Evolutionary conservation across 805 yeast genomes (phyloP).

Genomic region (Blastobotrys chiropterorum): DNA sequence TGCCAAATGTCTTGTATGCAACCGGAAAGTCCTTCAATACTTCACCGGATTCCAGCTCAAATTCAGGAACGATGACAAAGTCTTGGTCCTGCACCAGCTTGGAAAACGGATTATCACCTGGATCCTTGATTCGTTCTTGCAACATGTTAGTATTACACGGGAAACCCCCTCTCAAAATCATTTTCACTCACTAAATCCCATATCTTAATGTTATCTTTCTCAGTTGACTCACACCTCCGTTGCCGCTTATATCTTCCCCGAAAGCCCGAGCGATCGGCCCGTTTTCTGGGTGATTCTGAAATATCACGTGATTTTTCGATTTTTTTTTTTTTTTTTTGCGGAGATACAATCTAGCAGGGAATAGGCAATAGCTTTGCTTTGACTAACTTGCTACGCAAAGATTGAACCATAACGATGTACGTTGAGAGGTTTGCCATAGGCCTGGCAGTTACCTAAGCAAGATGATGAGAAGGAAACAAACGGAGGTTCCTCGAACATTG

Average conservation of each 20-base stretch:
- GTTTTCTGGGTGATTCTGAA: background rate
- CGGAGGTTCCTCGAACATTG: too few species aligned
- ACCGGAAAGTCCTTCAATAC: constrained; percentile 68
- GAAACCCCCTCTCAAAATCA: background rate
- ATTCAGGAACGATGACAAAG: constrained; percentile 69
- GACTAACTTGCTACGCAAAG: background rate
- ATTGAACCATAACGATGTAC: background rate
- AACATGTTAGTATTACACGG: background rate
- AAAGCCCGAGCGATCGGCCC: background rate
- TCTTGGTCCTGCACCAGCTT: constrained; percentile 69
- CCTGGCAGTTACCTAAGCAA: too few species aligned
- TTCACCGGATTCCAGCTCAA: constrained; percentile 78
- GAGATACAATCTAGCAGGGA: too few species aligned
- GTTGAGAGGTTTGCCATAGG: too few species aligned
- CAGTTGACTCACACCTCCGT: background rate
- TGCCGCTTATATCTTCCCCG: background rate
- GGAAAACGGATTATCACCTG: constrained; percentile 54
- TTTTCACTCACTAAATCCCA: background rate
- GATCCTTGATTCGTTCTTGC: constrained; percentile 9
- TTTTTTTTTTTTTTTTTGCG: too few species aligned
- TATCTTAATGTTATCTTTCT: background rate
- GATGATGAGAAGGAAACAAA: too few species aligned
- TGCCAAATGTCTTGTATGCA: constrained; percentile 96
- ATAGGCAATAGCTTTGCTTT: too few species aligned
- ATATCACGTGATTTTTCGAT: background rate